Conservation (phyloP, 1,284 basidiomycete genomes). For the Boletellus deceptivus region DNA sequence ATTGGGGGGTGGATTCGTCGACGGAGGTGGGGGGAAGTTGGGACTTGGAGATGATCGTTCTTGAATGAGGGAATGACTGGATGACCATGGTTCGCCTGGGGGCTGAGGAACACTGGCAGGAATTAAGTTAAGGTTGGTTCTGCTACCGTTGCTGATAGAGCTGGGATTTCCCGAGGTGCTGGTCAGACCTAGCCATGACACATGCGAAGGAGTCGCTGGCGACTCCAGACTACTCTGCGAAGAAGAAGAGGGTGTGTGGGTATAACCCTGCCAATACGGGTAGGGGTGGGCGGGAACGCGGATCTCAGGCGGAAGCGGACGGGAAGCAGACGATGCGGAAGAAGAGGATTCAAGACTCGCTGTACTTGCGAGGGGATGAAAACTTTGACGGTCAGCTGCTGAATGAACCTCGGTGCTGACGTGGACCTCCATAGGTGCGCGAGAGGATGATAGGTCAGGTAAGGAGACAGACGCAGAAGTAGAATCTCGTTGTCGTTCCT, state of each 20-base stretch:
- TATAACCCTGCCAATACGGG: constrained; percentile 33
- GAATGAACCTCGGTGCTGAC: constrained; percentile 32
- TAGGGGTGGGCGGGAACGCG: constrained; percentile 33
- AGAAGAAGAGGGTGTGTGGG: constrained; percentile 31
- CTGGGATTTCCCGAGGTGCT: constrained; percentile 14
- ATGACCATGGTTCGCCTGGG: constrained; percentile 11
- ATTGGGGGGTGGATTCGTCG: constrained; percentile 31
- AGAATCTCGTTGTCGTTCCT: constrained; percentile 18
- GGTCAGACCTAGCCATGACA: constrained; percentile 36
- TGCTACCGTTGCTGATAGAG: constrained; percentile 5
- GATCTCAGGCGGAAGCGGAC: constrained; percentile 32
- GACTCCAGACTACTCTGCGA: constrained; percentile 36
- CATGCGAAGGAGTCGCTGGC: constrained; percentile 34
- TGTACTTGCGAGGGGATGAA: constrained; percentile 24
- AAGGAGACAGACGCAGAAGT: constrained; percentile 4
- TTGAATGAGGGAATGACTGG: constrained; percentile 15
- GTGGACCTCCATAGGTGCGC: constrained; percentile 25
- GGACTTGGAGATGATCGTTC: constrained; percentile 28
- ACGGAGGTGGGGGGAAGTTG: constrained; percentile 26
- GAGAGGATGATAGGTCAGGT: constrained; percentile 8
- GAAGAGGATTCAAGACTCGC: constrained; percentile 18
- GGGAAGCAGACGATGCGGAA: constrained; percentile 16
- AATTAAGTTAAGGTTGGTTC: constrained; percentile 7
- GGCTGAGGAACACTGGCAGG: constrained; percentile 8
- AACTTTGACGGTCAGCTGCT: constrained; percentile 12